Evolutionary conservation across 306 rosid species (phyloP).

Genomic region (Purshia tridentata): DNA sequence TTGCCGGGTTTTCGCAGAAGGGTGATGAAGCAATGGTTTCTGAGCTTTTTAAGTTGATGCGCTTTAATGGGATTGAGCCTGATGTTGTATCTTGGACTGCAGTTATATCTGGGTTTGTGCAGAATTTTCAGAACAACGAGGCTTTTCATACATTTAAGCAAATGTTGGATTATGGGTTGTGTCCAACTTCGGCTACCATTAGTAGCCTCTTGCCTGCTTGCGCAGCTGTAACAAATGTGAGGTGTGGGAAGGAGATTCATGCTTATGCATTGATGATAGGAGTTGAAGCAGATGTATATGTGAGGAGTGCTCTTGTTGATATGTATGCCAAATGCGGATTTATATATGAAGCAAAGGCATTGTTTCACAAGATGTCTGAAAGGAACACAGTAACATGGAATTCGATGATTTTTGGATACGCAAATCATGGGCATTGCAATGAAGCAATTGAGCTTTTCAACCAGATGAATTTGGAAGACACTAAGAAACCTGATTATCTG

Average conservation of each 20-base stretch:
- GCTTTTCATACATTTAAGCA: slow-evolving; percentile 61
- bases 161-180: slow-evolving; percentile 53
- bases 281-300: slow-evolving; percentile 63
- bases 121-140: slow-evolving; percentile 59
- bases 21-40: slow-evolving; percentile 55
- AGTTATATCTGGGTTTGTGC: slow-evolving; percentile 77
- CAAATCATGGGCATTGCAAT: slow-evolving; percentile 65
- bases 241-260: slow-evolving; percentile 71
- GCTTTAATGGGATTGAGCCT: slow-evolving; percentile 51
- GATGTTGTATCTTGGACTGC: slow-evolving; percentile 89
- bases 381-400: slow-evolving; percentile 76
- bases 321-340: slow-evolving; percentile 92
- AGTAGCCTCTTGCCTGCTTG: slow-evolving; percentile 83
- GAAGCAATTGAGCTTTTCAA: slow-evolving; percentile 79
- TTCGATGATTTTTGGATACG: slow-evolving; percentile 84
- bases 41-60: slow-evolving; percentile 54
- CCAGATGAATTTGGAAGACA: slow-evolving; percentile 52
- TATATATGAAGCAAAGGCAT: slow-evolving; percentile 55
- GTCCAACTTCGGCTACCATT: slow-evolving; percentile 76
- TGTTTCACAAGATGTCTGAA: slow-evolving; percentile 56
- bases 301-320: slow-evolving; percentile 83
- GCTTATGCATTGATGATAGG: slow-evolving; percentile 57
- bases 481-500: slow-evolving; percentile 59
- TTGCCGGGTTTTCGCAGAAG: slow-evolving; percentile 72
- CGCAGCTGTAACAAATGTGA: slow-evolving; percentile 52